Evolutionary conservation across 768 basidiomycete genomes (phyloP).

Genomic region (Suillus fuscotomentosus): DNA sequence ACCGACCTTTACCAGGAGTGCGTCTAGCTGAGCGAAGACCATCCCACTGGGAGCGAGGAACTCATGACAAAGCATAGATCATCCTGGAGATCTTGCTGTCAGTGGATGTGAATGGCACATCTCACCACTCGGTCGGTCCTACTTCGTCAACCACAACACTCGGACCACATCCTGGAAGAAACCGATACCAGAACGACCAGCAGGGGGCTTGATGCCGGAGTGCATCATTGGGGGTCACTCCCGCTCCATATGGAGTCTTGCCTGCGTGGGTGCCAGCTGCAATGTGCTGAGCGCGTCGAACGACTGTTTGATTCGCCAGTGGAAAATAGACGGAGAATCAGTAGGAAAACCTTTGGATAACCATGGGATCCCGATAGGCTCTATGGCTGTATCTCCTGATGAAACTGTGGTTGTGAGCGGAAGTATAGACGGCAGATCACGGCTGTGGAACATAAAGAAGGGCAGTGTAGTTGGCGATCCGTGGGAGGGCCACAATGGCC

Average conservation of each 20-base stretch:
- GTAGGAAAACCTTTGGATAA: neutral
- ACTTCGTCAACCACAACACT: neutral
- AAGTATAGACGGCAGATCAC: neutral
- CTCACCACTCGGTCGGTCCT: neutral
- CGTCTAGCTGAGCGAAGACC: neutral
- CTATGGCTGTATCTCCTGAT: neutral
- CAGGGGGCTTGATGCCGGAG: neutral
- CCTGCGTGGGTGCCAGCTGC: neutral
- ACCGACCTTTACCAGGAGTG: constrained; percentile 1
- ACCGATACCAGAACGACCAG: neutral
- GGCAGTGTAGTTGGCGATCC: neutral
- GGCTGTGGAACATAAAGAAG: neutral
- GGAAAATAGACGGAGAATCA: neutral
- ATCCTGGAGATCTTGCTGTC: neutral
- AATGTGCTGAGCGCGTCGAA: neutral
- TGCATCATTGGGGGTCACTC: neutral
- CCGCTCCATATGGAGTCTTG: neutral
- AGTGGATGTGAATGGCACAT: neutral
- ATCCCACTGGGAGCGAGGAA: neutral
- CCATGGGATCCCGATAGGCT: neutral
- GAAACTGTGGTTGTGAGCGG: neutral
- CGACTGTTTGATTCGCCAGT: neutral
- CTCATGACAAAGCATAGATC: neutral
- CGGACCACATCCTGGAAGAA: neutral
- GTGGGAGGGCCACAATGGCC: neutral